Conservation (phyloP, 1,284 basidiomycete species). For the Irpex lacteus region DNA sequence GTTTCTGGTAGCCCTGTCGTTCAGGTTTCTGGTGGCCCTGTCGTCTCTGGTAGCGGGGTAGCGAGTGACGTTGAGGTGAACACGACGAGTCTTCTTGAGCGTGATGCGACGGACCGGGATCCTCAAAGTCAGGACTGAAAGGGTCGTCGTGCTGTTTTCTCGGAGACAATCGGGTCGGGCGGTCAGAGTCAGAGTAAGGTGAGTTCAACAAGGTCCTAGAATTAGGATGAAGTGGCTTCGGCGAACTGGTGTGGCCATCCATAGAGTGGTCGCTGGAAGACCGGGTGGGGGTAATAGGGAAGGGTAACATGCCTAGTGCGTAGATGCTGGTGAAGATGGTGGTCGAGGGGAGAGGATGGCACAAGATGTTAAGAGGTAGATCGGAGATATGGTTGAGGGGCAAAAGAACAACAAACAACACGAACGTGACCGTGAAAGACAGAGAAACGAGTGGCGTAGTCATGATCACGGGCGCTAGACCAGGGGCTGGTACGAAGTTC, state of each 20-base stretch:
- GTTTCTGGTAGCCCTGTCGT: background rate
- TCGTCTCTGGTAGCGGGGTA: background rate
- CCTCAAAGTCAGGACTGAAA: background rate
- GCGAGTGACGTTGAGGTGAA: background rate
- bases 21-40: background rate
- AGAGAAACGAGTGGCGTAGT: background rate
- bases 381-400: background rate
- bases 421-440: background rate
- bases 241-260: background rate
- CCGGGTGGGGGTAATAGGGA: background rate
- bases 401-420: background rate
- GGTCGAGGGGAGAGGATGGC: background rate
- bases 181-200: background rate
- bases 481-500: background rate
- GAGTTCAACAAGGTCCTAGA: background rate
- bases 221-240: background rate
- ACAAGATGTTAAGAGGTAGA: background rate
- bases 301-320: background rate
- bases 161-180: background rate
- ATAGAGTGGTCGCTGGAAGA: background rate
- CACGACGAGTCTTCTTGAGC: background rate
- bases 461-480: background rate
- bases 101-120: background rate
- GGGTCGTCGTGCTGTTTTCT: background rate
- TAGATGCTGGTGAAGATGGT: background rate